Evolutionary conservation across 1,139 yeast species (phyloP).

Genomic region (Yamadazyma epiphylla): DNA sequence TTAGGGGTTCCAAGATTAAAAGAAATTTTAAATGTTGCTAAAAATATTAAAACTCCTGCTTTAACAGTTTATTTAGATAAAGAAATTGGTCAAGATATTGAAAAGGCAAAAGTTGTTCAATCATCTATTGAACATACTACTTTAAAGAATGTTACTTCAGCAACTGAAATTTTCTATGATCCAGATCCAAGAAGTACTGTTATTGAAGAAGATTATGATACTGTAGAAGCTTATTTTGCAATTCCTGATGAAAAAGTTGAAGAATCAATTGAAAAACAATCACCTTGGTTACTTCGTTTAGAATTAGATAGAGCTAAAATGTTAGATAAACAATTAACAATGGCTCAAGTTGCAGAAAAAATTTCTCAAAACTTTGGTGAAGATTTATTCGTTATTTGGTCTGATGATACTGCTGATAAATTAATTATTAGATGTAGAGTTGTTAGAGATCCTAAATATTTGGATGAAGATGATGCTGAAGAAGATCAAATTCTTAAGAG

Average conservation of each 20-base stretch:
- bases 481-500: constrained; percentile 96
- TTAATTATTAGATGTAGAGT: constrained; percentile 97
- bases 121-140: constrained; percentile 97
- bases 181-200: constrained; percentile 97
- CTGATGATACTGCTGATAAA: constrained; percentile 97
- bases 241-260: constrained; percentile 98
- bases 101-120: constrained; percentile 90
- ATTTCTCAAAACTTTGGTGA: constrained; percentile 91
- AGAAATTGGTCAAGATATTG: constrained; percentile 82
- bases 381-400: constrained; percentile 96
- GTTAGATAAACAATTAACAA: constrained; percentile 95
- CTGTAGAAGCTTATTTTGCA: constrained; percentile 94
- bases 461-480: constrained; percentile 94
- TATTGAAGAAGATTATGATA: constrained; percentile 93
- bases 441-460: constrained; percentile 89
- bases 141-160: constrained; percentile 90
- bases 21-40: constrained; percentile 98
- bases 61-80: constrained; percentile 84
- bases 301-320: constrained; percentile 98
- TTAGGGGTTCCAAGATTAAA: constrained; percentile 99
- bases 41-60: constrained; percentile 98
- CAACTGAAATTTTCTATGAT: constrained; percentile 94
- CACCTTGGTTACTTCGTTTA: constrained; percentile 95
- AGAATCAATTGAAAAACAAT: constrained; percentile 87
- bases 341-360: constrained; percentile 98